Base-by-base conservation (phyloP, 2,329 filamentous ascomycete genomes). In the Sclerotinia glacialis region DNA sequence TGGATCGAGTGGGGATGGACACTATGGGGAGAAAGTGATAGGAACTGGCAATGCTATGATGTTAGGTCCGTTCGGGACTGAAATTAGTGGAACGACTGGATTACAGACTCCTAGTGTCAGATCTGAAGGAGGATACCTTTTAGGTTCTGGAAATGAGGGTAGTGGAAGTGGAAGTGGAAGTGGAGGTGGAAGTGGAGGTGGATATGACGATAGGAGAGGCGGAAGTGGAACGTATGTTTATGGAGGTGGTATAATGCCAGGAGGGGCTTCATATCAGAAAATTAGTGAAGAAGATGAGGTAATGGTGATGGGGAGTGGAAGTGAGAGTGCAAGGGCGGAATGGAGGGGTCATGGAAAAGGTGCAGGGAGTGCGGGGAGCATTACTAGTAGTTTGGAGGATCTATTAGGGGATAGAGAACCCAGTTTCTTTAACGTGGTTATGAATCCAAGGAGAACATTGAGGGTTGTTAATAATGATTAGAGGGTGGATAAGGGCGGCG, bases 391-490 rank as follows among this genome's bases (percentile, higher is more conserved):
- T 26, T 78, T 77, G 49, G 86, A 87, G 66, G 86, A 89, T 72
- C 73, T 90, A 69, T 73, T 89, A 21, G 81, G 80, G 4, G 86
- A 85, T 0, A 82, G 87, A 68, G 87, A 91, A 75, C 89, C 89
- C 68, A 89, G 83, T 67, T 92, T 91, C 78, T 86, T 90, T 76
- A 89, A 83, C 60, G 87, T 90, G 37, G 78, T 91, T 72, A 77
- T 91, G 77, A 88, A 88, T 68, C 89, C 89, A 28, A 81, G 88
- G 73, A 80, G 89, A 73, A 90, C 87, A 72, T 78, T 91, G 78
- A 80, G 87, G 73, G 88, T 91, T 46, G 87, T 91, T 28, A 91
- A 91, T 69, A 66, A 65, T 49, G 74, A 76, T 70, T 76, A 67
- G 50, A 34, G 6, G 7, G 2, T n/a, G 9, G 31, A 0, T 53